Base-by-base conservation (phyloP, 2,329 filamentous ascomycete genomes). In the Pseudogymnoascus sp. region DNA sequence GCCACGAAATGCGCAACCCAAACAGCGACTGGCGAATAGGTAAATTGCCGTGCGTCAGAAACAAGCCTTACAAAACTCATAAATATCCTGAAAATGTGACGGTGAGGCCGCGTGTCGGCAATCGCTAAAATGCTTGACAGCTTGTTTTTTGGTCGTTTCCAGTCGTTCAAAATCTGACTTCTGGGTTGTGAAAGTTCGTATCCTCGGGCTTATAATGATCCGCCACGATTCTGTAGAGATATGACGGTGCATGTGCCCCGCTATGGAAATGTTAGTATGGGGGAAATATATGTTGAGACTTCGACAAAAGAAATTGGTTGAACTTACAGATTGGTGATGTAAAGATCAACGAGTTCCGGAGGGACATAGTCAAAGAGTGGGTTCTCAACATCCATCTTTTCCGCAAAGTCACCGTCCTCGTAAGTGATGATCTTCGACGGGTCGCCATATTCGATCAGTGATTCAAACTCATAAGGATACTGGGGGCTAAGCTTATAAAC, bases 401-500 rank as follows among this genome's bases (percentile, higher is more conserved):
- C 85, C 57, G 95, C 85, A 67, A 96, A 80, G 37, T 84, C 79
- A 5, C 90, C 91, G 63, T 96, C 87, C 18, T 89, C 82, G 70
- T 90, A 96, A 37, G 79, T 81, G 41, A 94, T 82, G 60, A 90
- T 86, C 65, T 82, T 86, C 59, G 86, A 85, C 1, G 91, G 84
- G 70, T 92, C 85, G 13, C 90, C 92, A 75, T 90, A 90, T 74
- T 96, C 92, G 61, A 96, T 88, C 62, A 95, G 76, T 3, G 85
- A 83, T 64, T 90, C 87, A 59, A 88, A 85, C 67, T 94, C 85
- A 67, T 91, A 92, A 1, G 91, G 88, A 68, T 91, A 92, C 61
- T 95, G 85, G 0, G 94, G 92, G 66, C 90, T 95, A 60, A 99
- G 82, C 74, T 95, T 95, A 78, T 96, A 97, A 18, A 97, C 86